These are phyloP conservation scores for Arthrobotrys sphaeroides DNA, from an alignment of 2,329 filamentous ascomycete species.

Conservation along the genomic window DNA sequence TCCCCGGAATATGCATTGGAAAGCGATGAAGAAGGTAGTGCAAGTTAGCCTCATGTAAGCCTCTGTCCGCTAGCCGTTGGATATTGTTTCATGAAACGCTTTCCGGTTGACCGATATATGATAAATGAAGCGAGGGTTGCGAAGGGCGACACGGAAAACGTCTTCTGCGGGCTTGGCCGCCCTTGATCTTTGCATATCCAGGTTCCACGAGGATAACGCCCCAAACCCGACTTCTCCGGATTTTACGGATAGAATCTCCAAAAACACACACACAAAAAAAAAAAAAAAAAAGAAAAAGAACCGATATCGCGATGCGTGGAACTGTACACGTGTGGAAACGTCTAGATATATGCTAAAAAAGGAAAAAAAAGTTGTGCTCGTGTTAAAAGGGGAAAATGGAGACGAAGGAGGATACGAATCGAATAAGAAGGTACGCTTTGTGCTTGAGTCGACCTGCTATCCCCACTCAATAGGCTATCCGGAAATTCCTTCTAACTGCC, in stretches of 20 bases:
- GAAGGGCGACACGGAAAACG: too few relatives aligned
- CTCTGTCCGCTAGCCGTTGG: neutral
- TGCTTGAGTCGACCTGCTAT: neutral
- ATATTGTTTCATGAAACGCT: conserved; percentile 11
- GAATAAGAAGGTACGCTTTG: conserved; percentile 17
- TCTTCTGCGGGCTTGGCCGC: neutral
- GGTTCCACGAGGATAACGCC: neutral
- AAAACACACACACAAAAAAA: neutral
- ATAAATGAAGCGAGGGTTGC: neutral
- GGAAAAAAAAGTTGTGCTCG: neutral
- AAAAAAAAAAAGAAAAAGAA: too few relatives aligned
- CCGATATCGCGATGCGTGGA: too few relatives aligned
- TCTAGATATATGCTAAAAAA: neutral
- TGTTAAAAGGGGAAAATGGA: neutral
- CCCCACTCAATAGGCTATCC: neutral
- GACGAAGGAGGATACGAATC: neutral
- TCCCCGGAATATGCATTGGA: neutral
- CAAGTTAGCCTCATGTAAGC: neutral
- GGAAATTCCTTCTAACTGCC: too few relatives aligned
- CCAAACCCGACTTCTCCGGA: conserved; percentile 10
- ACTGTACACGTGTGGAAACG: neutral
- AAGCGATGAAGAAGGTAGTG: neutral
- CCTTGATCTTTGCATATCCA: neutral
- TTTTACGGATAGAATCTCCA: neutral
- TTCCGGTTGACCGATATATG: neutral